Evolutionary conservation across 495 filamentous ascomycete genomes (phyloP), one percentile per base, ranked within the genome.

Genomic region (Talaromyces nanjingensis): DNA sequence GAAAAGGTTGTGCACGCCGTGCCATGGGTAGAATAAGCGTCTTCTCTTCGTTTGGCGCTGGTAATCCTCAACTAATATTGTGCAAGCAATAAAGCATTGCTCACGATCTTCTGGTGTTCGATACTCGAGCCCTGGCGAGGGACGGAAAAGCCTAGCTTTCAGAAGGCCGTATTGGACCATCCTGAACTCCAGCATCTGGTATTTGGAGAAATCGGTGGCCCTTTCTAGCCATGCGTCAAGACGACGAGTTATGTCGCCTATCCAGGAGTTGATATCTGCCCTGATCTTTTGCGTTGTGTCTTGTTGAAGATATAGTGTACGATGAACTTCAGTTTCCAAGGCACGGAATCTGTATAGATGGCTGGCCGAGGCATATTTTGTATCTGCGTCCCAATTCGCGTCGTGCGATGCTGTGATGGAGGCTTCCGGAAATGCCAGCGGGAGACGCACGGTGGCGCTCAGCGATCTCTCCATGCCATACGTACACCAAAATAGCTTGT

Each of bases 111-210:
- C 53, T 9, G 20, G 20, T 3, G 53, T 56, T 25, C 53, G 53
- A 20, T 3, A 24, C 53, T 29, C 22, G 6, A 56, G 53, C 20
- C 53, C 12, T 29, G 53, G 53, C 22, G 53, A 25, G 22, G 53
- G 53, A 25, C 53, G 53, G 8, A 25, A 29, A 29, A 56, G 20
- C 20, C 53, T 24, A 25, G 53, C 53, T 56, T 20, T 22, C 4
- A 56, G 9, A 14, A 25, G 53, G 25, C 25, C 22, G 53, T 25
- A 56, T 56, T 92, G 86, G 34, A 79, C 75, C 84, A 96, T 91
- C 91, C 91, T 96, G 54, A 81, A 76, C 78, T 91, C 93, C 65
- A 94, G 77, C 64, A 86, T 83, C 25, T 84, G 20, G 53, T 56
- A 56, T n/a, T 56, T 56, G 20, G 20, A 24, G 53, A 25, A 56